Evolutionary conservation across 2,329 filamentous ascomycete genomes (phyloP).

Genomic region (Colletotrichum sp.): DNA sequence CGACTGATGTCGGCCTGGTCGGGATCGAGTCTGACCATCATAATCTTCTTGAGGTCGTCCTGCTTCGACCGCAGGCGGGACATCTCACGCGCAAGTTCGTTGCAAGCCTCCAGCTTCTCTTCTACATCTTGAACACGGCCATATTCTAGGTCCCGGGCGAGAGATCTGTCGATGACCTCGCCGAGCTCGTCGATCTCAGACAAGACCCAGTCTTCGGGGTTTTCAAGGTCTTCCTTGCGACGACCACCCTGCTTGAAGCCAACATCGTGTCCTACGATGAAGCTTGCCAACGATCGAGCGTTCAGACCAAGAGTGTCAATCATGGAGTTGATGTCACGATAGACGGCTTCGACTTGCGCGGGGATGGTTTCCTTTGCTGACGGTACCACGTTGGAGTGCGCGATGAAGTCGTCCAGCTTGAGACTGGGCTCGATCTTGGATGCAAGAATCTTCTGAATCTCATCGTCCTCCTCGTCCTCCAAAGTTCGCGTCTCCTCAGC

Average conservation of each 20-base stretch:
- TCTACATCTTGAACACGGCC: conserved; percentile 73
- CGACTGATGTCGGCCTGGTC: conserved; percentile 68
- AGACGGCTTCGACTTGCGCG: conserved; percentile 70
- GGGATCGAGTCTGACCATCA: conserved; percentile 73
- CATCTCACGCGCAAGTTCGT: conserved; percentile 73
- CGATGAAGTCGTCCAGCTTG: conserved; percentile 71
- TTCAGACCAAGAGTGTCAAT: conserved; percentile 92
- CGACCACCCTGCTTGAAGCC: conserved; percentile 58
- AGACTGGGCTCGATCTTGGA: conserved; percentile 67
- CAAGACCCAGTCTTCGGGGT: conserved; percentile 73
- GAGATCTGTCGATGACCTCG: conserved; percentile 64
- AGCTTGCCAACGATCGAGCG: conserved; percentile 67
- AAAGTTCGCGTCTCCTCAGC: conserved; percentile 63
- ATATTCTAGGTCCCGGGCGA: conserved; percentile 69
- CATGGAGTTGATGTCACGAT: conserved; percentile 90
- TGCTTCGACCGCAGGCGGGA: conserved; percentile 76
- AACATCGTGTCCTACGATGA: conserved; percentile 71
- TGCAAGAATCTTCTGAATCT: conserved; percentile 66
- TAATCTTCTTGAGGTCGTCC: conserved; percentile 78
- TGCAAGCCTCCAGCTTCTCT: conserved; percentile 71
- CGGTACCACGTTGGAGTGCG: conserved; percentile 59
- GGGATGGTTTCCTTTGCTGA: conserved; percentile 63
- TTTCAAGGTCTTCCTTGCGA: conserved; percentile 71
- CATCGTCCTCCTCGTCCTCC: conserved; percentile 73
- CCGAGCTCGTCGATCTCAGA: conserved; percentile 76